These are phyloP conservation scores for Samsoniella hepiali DNA, from an alignment of 2,329 filamentous ascomycete genomes.

Conservation along the genomic window DNA sequence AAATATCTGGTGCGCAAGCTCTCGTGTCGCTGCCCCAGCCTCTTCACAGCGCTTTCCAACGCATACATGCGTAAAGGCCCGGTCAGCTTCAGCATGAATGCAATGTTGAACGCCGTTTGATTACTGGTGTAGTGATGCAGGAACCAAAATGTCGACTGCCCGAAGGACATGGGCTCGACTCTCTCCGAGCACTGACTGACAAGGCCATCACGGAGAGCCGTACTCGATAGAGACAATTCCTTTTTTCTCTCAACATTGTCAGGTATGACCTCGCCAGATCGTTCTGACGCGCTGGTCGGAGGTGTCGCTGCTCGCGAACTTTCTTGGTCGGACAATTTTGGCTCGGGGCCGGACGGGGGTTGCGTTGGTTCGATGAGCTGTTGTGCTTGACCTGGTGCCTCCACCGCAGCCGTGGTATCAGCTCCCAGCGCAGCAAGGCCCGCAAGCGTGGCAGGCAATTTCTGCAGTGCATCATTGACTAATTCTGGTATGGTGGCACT, in stretches of 20 bases:
- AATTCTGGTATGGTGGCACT: neutral
- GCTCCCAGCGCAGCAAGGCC: too few relatives aligned
- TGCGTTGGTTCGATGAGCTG: too few relatives aligned
- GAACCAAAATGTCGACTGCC: slow-evolving; percentile 33
- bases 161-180: slow-evolving; percentile 33
- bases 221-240: too few relatives aligned
- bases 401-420: too few relatives aligned
- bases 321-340: neutral
- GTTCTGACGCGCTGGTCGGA: too few relatives aligned
- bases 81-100: slow-evolving; percentile 28
- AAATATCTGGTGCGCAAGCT: neutral
- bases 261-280: neutral
- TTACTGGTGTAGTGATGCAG: neutral
- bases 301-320: too few relatives aligned
- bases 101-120: slow-evolving; percentile 33
- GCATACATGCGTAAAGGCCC: slow-evolving; percentile 31
- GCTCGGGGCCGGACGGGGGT: neutral
- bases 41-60: slow-evolving; percentile 33
- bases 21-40: slow-evolving; percentile 23
- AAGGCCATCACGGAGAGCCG: too few relatives aligned
- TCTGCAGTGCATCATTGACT: neutral
- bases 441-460: too few relatives aligned
- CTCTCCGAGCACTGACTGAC: slow-evolving; percentile 1
- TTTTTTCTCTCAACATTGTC: too few relatives aligned
- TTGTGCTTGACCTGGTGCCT: too few relatives aligned